These are phyloP conservation scores for Pulveroboletus sp. DNA, from an alignment of 768 basidiomycete species.

Conservation along the genomic window DNA sequence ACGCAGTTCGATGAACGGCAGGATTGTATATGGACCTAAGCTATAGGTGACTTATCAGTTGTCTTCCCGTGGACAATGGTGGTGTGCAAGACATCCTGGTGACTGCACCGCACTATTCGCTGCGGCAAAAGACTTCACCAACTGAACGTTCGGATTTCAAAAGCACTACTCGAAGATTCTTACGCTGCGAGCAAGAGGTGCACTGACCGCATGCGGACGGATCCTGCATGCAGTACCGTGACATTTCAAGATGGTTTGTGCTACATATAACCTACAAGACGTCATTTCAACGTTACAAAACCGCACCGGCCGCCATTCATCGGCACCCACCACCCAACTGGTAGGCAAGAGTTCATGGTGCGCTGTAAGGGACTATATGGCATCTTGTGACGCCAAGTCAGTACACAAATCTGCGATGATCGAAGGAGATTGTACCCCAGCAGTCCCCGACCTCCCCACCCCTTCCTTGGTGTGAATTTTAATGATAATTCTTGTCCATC, in stretches of 20 bases:
- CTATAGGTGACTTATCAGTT: conserved; percentile 3
- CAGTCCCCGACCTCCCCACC: conserved; percentile 86
- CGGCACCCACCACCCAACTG: too few species aligned
- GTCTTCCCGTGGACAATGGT: background rate
- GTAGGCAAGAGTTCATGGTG: background rate
- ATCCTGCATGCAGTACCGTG: too few species aligned
- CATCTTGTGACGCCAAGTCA: conserved; percentile 38
- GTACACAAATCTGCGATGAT: conserved; percentile 1
- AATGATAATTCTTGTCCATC: conserved; percentile 43
- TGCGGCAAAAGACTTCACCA: background rate
- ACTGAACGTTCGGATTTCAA: too few species aligned
- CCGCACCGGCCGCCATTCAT: background rate
- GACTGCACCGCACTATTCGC: too few species aligned
- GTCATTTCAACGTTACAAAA: background rate
- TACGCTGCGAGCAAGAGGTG: too few species aligned
- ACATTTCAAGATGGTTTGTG: too few species aligned
- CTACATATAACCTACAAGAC: too few species aligned
- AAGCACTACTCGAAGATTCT: too few species aligned
- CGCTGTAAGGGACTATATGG: conserved; percentile 54
- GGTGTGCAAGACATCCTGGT: background rate
- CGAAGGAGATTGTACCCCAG: conserved; percentile 57
- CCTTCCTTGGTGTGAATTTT: conserved; percentile 61
- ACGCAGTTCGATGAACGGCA: conserved; percentile 15
- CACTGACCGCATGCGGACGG: too few species aligned
- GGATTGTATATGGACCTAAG: conserved; percentile 18